Evolutionary conservation across 768 basidiomycete genomes (phyloP).

Genomic region (Hypholoma fasciculare): DNA sequence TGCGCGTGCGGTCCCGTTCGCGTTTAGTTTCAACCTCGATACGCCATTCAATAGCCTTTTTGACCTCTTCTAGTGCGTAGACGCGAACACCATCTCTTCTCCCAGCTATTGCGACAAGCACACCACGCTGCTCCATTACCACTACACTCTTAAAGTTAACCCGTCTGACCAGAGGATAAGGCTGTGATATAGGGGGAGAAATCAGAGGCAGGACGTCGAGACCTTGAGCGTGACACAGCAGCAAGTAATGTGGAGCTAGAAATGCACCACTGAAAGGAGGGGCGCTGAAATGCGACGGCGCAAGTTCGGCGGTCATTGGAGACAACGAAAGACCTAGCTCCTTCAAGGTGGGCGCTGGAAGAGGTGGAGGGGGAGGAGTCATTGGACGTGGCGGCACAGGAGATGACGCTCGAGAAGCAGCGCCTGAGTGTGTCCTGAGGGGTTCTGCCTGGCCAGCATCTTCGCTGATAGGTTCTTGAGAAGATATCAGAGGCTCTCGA

Average conservation of each 20-base stretch:
- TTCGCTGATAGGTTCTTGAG: slow-evolving; percentile 33
- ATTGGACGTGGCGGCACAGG: slow-evolving; percentile 54
- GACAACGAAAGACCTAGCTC: slow-evolving; percentile 78
- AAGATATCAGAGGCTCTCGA: slow-evolving; percentile 44
- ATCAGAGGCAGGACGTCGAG: slow-evolving; percentile 81
- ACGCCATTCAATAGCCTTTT: slow-evolving; percentile 85
- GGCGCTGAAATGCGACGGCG: slow-evolving; percentile 75
- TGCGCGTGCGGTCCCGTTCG: slow-evolving; percentile 70
- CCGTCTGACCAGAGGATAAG: slow-evolving; percentile 80
- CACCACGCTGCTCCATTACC: slow-evolving; percentile 90
- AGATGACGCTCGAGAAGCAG: slow-evolving; percentile 53
- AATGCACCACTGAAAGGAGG: slow-evolving; percentile 81
- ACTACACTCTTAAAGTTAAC: slow-evolving; percentile 87
- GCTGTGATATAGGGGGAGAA: slow-evolving; percentile 72
- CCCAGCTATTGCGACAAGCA: slow-evolving; percentile 88
- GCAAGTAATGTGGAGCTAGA: slow-evolving; percentile 75
- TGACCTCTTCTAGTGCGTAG: slow-evolving; percentile 85
- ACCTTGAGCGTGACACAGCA: slow-evolving; percentile 85
- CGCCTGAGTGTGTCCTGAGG: slow-evolving; percentile 30
- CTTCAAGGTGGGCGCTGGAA: slow-evolving; percentile 68
- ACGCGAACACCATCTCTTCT: slow-evolving; percentile 85
- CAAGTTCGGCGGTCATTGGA: slow-evolving; percentile 64
- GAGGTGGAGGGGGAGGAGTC: slow-evolving; percentile 73
- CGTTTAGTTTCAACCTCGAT: slow-evolving; percentile 77
- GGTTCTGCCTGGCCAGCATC: slow-evolving; percentile 17